These are phyloP conservation scores for Phytophthora pinifolia DNA, from an alignment of 352 stramenopile species.

Conservation along the genomic window DNA sequence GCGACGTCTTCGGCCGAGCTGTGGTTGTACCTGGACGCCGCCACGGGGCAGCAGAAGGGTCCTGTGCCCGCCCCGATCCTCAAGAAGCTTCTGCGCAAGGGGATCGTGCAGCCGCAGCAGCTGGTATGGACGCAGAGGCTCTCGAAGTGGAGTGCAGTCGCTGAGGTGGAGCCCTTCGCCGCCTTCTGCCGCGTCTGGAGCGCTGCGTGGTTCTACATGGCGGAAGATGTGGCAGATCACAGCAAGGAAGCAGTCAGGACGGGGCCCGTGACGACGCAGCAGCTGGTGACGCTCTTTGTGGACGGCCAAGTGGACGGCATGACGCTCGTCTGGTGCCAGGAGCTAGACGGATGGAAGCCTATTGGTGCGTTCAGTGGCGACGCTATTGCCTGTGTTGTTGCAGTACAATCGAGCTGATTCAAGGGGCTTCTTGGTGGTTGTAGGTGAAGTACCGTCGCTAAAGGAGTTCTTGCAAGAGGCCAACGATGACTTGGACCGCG, in stretches of 20 bases:
- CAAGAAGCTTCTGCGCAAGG: constrained; percentile 71
- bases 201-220: constrained; percentile 64
- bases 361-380: constrained; percentile 35
- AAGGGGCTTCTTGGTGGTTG: background rate
- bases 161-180: constrained; percentile 46
- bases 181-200: constrained; percentile 58
- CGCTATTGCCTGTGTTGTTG: background rate
- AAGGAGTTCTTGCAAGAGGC: constrained; percentile 77
- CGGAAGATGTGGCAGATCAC: constrained; percentile 11
- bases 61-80: constrained; percentile 56
- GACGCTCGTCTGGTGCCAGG: constrained; percentile 66
- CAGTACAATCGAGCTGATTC: background rate
- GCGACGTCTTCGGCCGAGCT: constrained; percentile 22
- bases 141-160: constrained; percentile 53
- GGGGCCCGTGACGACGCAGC: constrained; percentile 52
- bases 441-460: constrained; percentile 54
- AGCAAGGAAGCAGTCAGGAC: constrained; percentile 18
- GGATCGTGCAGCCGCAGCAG: constrained; percentile 56
- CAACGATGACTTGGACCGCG: constrained; percentile 59
- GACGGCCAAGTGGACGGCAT: constrained; percentile 70
- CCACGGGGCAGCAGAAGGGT: constrained; percentile 63
- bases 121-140: constrained; percentile 73
- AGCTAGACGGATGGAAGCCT: constrained; percentile 54
- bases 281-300: constrained; percentile 61
- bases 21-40: constrained; percentile 80